Evolutionary conservation across 345 rosid genomes (phyloP), one percentile per base, ranked within the genome.

Genomic region (Bruguiera parviflora): DNA sequence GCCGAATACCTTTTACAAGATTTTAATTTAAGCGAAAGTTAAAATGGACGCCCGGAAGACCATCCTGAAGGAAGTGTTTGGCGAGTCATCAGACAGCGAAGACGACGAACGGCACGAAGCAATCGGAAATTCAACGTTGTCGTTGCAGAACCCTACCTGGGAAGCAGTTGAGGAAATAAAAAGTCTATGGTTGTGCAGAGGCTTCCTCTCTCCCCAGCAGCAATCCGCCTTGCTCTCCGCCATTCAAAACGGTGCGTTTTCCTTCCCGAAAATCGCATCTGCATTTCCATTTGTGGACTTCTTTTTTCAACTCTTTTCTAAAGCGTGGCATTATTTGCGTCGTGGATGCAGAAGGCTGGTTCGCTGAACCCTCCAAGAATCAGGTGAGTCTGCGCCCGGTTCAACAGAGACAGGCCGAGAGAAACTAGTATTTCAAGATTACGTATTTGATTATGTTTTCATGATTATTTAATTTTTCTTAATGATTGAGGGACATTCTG

Each of bases 11-110:
- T 13, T 15, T 43, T 43, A 2, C 49, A 13, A 43, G 49, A 43
- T 43, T 13, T 11, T 9, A 55, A 22, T 27, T 2, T 22, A 10
- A 10, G 28, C 29, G 5, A 27, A 21, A 55, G 0, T 8, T 25
- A n/a, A 61, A 25, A 74, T 71, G 74, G 75, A 53, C 21, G 73
- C 65, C 58, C 52, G 60, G 25, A 43, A 73, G 65, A 19, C 64
- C 51, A 53, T 78, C 46, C 70, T 85, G 58, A 60, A 35, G 63
- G 67, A 74, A n/a, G 93, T 80, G 19, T 90, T 93, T 61, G 97
- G 98, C 29, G 97, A 87, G 13, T 87, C 93, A 8, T 85, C 93
- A 1, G 96, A 86, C 71, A 79, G 77, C 56, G 96, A 91, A 56
- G 80, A 75, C 65, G 22, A 60, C 55, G 61, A 68, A 27, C 70